Conservation (phyloP, 148 eudicot species). For the Selenicereus undatus region DNA sequence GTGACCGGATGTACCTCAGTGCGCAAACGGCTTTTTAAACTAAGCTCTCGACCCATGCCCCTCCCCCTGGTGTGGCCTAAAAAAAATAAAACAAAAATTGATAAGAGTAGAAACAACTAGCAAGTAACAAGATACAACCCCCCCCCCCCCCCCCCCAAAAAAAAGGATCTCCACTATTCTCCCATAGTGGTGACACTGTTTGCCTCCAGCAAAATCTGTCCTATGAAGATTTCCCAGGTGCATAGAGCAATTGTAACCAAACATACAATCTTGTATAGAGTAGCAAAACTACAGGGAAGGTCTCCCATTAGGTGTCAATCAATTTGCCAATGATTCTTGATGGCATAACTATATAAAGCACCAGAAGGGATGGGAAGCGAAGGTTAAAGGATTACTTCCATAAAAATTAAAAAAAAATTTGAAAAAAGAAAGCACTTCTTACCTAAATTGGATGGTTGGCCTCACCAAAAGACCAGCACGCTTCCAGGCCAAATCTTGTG, state of each 20-base stretch:
- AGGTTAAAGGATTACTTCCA: background rate
- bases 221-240: background rate
- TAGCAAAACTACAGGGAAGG: background rate
- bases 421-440: background rate
- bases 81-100: too few species aligned
- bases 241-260: background rate
- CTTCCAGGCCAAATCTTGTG: constrained; percentile 89
- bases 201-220: too few species aligned
- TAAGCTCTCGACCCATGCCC: too few species aligned
- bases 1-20: too few species aligned
- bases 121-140: too few species aligned
- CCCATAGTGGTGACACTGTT: too few species aligned
- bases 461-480: constrained; percentile 83
- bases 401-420: background rate
- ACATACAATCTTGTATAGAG: background rate
- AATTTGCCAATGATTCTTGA: background rate
- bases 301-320: too few species aligned
- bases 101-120: too few species aligned
- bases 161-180: too few species aligned
- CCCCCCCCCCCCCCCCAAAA: too few species aligned
- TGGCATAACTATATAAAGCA: background rate
- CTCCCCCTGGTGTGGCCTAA: too few species aligned
- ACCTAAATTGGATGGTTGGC: constrained; percentile 88
- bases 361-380: background rate
- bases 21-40: too few species aligned